Base-by-base conservation (phyloP, 2,329 filamentous ascomycete genomes). In the Colletotrichum caudatum region DNA sequence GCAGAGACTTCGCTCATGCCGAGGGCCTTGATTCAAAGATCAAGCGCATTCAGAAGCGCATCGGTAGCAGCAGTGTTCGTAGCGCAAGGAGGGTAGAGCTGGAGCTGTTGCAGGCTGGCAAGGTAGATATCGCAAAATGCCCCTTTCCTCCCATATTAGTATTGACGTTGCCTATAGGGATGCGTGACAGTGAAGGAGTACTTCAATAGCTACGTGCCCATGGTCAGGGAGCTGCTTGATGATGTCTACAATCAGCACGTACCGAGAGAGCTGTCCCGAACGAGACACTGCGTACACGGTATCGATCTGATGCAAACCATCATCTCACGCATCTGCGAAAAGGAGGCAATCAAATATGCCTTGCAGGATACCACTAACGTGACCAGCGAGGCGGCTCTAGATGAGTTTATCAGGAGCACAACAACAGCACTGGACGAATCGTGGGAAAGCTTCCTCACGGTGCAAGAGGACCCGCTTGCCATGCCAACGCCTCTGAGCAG, bases 71-170 rank as follows among this genome's bases (percentile, higher is more conserved):
- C 11, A 77, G 76, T 53, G 78, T 85, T 26, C 76, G 74, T 18
- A 85, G 83, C 20, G 78, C 84, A 23, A 82, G 87, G 18, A 82
- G 82, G 57, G 77, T 87, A 1, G 87, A 89, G 76, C 77, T 89
- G 23, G 85, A 88, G 69, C 75, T 88, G 5, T 80, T 89, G 62
- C 81, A 85, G 65, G 82, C 81, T 16, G 87, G 86, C 74, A 87
- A 84, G 81, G 86, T 88, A 75, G 76, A 35, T 58, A 12, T 39
- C 29, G 23, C 9, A 3, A 81, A 69, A 26, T 37, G 26, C 5
- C n/a, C 8, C 18, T 23, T 18, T n/a, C 29, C 44, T 46, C 20
- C 44, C 4, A 41, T 6, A 5, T 41, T 59, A 69, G 54, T 74
- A 69, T 75, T 79, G 58, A 76, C 66, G n/a, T 50, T 37, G 16